Evolutionary conservation across 2,329 filamentous ascomycete genomes (phyloP).

Genomic region (Monosporascus cannonballus): DNA sequence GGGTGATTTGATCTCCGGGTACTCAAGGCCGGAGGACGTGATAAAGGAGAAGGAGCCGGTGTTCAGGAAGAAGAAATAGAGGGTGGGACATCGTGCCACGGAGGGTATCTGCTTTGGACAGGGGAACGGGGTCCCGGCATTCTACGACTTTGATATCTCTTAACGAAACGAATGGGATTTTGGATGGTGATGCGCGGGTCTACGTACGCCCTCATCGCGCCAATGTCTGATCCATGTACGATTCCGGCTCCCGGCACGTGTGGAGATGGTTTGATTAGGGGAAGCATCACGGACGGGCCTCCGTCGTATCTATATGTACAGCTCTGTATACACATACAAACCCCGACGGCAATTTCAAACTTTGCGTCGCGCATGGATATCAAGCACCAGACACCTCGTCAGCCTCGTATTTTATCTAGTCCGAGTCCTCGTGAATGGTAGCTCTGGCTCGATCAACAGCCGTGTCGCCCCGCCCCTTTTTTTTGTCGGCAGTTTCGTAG

Average conservation of each 20-base stretch:
- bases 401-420: slow-evolving; percentile 31
- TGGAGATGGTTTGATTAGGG: neutral
- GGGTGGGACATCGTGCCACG: slow-evolving; percentile 17
- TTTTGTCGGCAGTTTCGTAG: slow-evolving; percentile 43
- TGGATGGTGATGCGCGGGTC: too few relatives aligned
- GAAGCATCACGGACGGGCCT: slow-evolving; percentile 4
- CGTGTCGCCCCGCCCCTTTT: slow-evolving; percentile 44
- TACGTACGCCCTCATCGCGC: too few relatives aligned
- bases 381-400: slow-evolving; percentile 3
- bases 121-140: neutral
- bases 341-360: too few relatives aligned
- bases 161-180: too few relatives aligned
- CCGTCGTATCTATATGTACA: slow-evolving; percentile 22
- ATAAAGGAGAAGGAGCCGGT: slow-evolving; percentile 27
- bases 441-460: slow-evolving; percentile 54
- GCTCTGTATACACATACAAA: slow-evolving; percentile 20
- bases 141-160: too few relatives aligned
- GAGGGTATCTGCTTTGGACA: too few relatives aligned
- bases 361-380: slow-evolving; percentile 7
- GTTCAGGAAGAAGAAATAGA: slow-evolving; percentile 40
- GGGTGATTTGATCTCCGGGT: slow-evolving; percentile 47
- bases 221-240: too few relatives aligned
- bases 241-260: too few relatives aligned
- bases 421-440: slow-evolving; percentile 54
- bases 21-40: slow-evolving; percentile 34